These are phyloP conservation scores for Amanita exitialis DNA, from an alignment of 768 basidiomycete species.

Conservation along the genomic window DNA sequence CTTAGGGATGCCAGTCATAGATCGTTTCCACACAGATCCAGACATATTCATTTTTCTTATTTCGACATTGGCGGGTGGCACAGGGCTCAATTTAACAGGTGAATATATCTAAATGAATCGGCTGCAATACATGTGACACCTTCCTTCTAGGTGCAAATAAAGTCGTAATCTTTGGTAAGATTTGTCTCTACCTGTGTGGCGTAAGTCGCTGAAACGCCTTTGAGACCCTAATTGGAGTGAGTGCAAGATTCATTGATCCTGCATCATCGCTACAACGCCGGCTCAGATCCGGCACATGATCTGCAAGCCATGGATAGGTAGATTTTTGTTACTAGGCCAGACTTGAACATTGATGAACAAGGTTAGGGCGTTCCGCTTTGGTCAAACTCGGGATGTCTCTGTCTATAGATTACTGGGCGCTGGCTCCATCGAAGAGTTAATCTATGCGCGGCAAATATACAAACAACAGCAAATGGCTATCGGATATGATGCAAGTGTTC, in stretches of 20 bases:
- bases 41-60: conserved; percentile 77
- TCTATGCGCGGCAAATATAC: conserved; percentile 84
- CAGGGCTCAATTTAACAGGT: conserved; percentile 78
- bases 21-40: conserved; percentile 68
- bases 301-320: conserved; percentile 81
- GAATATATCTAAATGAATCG: background rate
- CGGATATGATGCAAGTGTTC: conserved; percentile 74
- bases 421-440: conserved; percentile 80
- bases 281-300: conserved; percentile 86
- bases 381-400: conserved; percentile 77
- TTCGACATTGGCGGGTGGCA: conserved; percentile 86
- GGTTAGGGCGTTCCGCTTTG: conserved; percentile 66
- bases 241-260: conserved; percentile 15
- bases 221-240: conserved; percentile 92
- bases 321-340: background rate
- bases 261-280: background rate
- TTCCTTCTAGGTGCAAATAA: conserved; percentile 64
- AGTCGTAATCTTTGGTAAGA: conserved; percentile 80
- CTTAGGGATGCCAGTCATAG: conserved; percentile 78
- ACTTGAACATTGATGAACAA: background rate
- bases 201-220: background rate
- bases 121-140: background rate
- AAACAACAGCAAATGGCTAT: conserved; percentile 95
- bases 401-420: conserved; percentile 81
- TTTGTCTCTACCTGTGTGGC: background rate